phyloP scores from a whole-genome alignment of 2,329 filamentous ascomycete genomes.

The Botrytis medusae region DNA sequence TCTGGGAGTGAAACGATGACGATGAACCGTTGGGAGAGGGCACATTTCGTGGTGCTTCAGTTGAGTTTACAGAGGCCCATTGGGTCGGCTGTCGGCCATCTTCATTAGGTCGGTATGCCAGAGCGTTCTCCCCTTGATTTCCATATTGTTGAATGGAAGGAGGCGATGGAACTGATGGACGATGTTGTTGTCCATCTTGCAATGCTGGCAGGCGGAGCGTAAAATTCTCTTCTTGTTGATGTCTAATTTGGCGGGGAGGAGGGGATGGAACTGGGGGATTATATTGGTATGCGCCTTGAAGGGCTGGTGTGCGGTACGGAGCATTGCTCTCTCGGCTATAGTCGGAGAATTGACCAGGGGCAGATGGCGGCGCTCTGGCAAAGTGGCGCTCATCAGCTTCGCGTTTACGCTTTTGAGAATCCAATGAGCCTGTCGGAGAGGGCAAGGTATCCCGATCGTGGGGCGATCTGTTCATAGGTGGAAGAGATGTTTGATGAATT shows the following conservation, averaged over 20 bases:
- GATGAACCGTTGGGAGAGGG: constrained; percentile 40
- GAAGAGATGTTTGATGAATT: neutral
- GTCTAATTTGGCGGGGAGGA: constrained; percentile 34
- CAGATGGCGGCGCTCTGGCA: constrained; percentile 41
- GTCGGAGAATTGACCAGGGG: constrained; percentile 29
- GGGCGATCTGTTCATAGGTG: neutral
- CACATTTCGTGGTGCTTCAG: constrained; percentile 3
- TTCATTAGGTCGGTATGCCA: constrained; percentile 35
- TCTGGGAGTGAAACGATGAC: constrained; percentile 33
- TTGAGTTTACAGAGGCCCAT: no score
- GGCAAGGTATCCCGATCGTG: constrained; percentile 25
- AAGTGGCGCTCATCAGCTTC: constrained; percentile 40
- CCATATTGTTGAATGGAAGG: constrained; percentile 35
- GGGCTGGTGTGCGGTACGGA: neutral
- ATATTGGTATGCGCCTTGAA: constrained; percentile 15
- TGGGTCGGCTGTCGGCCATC: constrained; percentile 22
- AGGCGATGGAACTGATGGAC: constrained; percentile 41
- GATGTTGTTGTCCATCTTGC: constrained; percentile 23
- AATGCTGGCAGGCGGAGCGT: neutral
- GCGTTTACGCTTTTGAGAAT: constrained; percentile 36
- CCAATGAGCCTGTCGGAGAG: constrained; percentile 37
- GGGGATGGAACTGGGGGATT: constrained; percentile 42
- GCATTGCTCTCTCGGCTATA: constrained; percentile 30
- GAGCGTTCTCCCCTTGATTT: neutral
- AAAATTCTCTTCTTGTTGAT: neutral